These are phyloP conservation scores for Mycena pura DNA, from an alignment of 768 basidiomycete genomes.

Conservation along the genomic window DNA sequence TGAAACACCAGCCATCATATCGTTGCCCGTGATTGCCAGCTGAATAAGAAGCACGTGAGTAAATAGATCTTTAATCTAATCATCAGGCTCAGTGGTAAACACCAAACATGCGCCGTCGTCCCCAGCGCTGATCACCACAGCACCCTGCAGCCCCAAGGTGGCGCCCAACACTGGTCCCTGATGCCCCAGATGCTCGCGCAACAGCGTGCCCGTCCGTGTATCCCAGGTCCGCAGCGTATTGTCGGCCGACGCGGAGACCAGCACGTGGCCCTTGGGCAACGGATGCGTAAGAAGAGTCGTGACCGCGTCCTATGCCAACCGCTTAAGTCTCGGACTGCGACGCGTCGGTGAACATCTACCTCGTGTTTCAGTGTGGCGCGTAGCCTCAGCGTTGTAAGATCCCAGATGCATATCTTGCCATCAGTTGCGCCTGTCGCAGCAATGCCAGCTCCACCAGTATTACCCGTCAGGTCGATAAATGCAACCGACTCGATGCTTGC, in stretches of 20 bases:
- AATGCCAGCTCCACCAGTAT: slow-evolving; percentile 59
- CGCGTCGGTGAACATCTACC: slow-evolving; percentile 65
- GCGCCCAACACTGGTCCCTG: slow-evolving; percentile 77
- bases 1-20: too few relatives aligned
- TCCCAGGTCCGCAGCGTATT: slow-evolving; percentile 92
- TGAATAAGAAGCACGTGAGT: neutral
- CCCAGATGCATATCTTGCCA: slow-evolving; percentile 95
- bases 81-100: slow-evolving; percentile 67
- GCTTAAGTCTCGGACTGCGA: too few relatives aligned
- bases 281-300: slow-evolving; percentile 82
- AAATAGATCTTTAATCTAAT: slow-evolving; percentile 11
- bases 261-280: slow-evolving; percentile 72
- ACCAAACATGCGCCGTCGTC: slow-evolving; percentile 91
- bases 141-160: slow-evolving; percentile 71
- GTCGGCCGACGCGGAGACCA: slow-evolving; percentile 90
- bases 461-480: slow-evolving; percentile 80
- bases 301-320: slow-evolving; percentile 93
- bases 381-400: slow-evolving; percentile 84
- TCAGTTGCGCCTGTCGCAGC: slow-evolving; percentile 91
- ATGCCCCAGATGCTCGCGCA: slow-evolving; percentile 87
- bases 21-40: slow-evolving; percentile 17
- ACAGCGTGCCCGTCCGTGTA: slow-evolving; percentile 77
- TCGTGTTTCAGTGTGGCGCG: slow-evolving; percentile 84
- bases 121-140: slow-evolving; percentile 83
- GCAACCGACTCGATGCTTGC: slow-evolving; percentile 89